Conservation (phyloP, 345 rosid genomes). For the Brassica cretica region DNA sequence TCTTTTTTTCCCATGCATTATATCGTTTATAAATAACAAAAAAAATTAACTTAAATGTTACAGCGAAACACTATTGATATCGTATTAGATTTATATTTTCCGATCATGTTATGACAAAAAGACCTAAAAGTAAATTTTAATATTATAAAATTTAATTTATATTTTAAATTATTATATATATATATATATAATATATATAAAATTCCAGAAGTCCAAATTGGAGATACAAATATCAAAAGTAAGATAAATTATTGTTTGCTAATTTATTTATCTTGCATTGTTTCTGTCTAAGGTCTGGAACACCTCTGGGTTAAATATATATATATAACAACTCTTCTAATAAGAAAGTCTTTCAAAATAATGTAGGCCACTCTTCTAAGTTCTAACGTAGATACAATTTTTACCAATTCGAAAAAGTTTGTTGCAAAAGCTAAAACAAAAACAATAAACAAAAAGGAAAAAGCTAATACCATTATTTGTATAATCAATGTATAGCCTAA, state of each 20-base stretch:
- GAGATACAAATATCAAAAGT: not conserved
- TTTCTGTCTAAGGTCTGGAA: not conserved
- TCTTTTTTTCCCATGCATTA: not conserved
- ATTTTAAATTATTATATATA: too few species aligned
- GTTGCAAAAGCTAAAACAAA: not conserved
- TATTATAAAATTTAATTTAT: not conserved
- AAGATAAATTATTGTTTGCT: not conserved
- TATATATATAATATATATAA: too few species aligned
- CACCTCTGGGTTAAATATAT: too few species aligned
- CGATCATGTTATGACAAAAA: not conserved
- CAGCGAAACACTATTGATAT: not conserved
- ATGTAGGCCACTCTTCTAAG: not conserved
- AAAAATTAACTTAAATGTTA: not conserved
- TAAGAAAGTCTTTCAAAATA: not conserved
- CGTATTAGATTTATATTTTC: not conserved
- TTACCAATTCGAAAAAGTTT: not conserved
- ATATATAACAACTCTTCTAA: not conserved
- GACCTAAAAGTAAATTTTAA: not conserved
- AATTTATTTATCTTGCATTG: not conserved
- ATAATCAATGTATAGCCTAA: not conserved
- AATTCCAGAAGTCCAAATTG: not conserved
- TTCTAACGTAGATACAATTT: not conserved
- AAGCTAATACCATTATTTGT: not conserved
- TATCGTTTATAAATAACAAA: not conserved
- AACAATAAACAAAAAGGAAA: too few species aligned